Evolutionary conservation across 176 grass and related monocot genomes (phyloP).

Genomic region (Canna indica): DNA sequence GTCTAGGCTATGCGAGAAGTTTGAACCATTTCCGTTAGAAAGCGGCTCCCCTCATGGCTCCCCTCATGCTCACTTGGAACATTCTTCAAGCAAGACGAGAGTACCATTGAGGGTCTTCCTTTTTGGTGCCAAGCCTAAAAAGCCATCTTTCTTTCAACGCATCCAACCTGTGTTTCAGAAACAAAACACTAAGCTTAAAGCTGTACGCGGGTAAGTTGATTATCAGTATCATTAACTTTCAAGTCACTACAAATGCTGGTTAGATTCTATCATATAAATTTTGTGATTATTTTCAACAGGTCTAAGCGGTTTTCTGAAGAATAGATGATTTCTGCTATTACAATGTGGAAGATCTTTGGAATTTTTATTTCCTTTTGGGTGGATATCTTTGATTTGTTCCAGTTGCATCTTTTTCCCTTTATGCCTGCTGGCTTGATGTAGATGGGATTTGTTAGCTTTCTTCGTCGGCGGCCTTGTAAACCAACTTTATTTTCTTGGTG

Average conservation of each 20-base stretch:
- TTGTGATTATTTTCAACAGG: not conserved
- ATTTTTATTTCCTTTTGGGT: not conserved
- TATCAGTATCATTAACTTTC: not conserved
- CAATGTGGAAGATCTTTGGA: not conserved
- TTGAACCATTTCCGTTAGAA: slow-evolving; percentile 23
- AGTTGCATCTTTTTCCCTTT: not conserved
- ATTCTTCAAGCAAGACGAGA: slow-evolving; percentile 45
- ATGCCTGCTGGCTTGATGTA: not conserved
- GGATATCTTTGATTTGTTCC: not conserved
- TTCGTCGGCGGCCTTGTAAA: not conserved
- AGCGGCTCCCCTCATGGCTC: slow-evolving; percentile 2
- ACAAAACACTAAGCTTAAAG: slow-evolving; percentile 50
- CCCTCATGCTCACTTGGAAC: slow-evolving; percentile 33
- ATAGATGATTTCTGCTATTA: not conserved
- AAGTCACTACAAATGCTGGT: not conserved
- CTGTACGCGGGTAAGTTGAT: not conserved
- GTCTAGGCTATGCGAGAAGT: slow-evolving; percentile 25
- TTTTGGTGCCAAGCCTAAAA: slow-evolving; percentile 62
- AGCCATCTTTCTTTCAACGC: slow-evolving; percentile 44
- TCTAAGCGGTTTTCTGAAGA: not conserved
- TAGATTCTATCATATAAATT: not conserved
- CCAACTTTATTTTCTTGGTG: not conserved
- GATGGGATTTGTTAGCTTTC: not conserved
- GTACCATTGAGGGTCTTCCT: slow-evolving; percentile 71
- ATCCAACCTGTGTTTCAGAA: slow-evolving; percentile 58